Evolutionary conservation across 2,329 filamentous ascomycete species (phyloP).

Genomic region (Huntiella savannae): DNA sequence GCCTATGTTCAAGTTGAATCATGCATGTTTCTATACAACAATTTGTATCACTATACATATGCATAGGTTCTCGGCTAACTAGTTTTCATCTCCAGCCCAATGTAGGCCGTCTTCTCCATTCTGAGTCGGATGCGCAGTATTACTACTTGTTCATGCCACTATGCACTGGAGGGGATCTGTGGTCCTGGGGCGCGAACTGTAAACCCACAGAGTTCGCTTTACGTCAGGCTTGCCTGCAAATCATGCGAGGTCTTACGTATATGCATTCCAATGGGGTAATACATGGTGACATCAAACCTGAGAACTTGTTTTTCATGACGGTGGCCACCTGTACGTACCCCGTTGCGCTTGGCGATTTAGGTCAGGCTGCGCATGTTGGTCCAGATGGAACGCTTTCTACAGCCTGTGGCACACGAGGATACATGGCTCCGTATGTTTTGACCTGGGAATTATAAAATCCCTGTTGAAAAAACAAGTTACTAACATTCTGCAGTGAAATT

Average conservation of each 20-base stretch:
- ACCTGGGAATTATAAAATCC: neutral
- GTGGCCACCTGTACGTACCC: conserved; percentile 26
- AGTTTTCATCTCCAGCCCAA: conserved; percentile 5
- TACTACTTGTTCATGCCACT: conserved; percentile 38
- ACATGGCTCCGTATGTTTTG: conserved; percentile 30
- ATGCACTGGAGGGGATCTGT: conserved; percentile 34
- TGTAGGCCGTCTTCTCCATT: conserved; percentile 4
- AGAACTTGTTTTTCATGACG: conserved; percentile 31
- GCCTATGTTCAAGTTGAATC: too few relatives aligned
- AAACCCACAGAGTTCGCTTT: conserved; percentile 4
- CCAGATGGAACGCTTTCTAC: conserved; percentile 24
- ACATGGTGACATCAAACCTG: conserved; percentile 35
- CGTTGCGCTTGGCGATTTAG: conserved; percentile 34
- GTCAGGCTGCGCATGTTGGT: conserved; percentile 25
- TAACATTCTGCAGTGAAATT: conserved; percentile 21
- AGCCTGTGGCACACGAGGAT: conserved; percentile 26
- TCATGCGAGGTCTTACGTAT: conserved; percentile 27
- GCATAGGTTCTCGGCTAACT: neutral
- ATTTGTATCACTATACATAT: too few relatives aligned
- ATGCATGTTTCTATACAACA: too few relatives aligned
- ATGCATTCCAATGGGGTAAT: conserved; percentile 30
- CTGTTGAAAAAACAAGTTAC: neutral
- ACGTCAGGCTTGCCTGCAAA: conserved; percentile 25
- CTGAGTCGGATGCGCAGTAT: neutral
- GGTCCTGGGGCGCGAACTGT: conserved; percentile 23